Conservation (phyloP, 2,329 filamentous ascomycete species). For the Xylariaceae sp. region DNA sequence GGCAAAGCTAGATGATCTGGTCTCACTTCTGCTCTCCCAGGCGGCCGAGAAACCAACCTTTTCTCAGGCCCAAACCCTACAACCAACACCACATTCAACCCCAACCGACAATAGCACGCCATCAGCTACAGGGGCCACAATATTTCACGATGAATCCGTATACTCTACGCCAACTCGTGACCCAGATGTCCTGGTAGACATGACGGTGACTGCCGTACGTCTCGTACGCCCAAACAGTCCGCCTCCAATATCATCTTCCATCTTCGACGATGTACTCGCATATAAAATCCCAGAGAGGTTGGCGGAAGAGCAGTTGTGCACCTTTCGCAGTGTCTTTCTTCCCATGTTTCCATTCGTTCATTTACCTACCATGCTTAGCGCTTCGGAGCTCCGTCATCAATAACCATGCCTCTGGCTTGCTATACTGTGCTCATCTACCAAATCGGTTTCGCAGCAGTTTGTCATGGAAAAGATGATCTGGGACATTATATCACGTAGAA, state of each 20-base stretch:
- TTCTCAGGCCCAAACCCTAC: slow-evolving; percentile 4
- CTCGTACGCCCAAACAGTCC: slow-evolving; percentile 18
- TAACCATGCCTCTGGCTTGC: slow-evolving; percentile 33
- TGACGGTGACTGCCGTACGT: slow-evolving; percentile 21
- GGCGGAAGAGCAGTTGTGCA: slow-evolving; percentile 27
- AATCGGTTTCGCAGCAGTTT: slow-evolving; percentile 26
- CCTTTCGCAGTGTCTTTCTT: slow-evolving; percentile 28
- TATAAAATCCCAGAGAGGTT: slow-evolving; percentile 18
- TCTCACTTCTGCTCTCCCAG: slow-evolving; percentile 49
- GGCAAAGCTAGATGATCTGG: slow-evolving; percentile 56
- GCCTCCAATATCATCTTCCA: background rate
- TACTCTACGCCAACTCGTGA: background rate
- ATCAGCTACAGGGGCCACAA: slow-evolving; percentile 2
- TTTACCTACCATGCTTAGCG: slow-evolving; percentile 19
- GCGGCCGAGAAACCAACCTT: background rate
- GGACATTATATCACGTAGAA: slow-evolving; percentile 30
- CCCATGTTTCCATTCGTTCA: slow-evolving; percentile 29
- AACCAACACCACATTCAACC: background rate
- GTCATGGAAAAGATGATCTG: slow-evolving; percentile 28
- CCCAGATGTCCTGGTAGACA: slow-evolving; percentile 31
- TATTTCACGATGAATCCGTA: background rate
- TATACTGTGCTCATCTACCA: slow-evolving; percentile 26
- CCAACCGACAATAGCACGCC: slow-evolving; percentile 25
- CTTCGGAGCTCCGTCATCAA: slow-evolving; percentile 25
- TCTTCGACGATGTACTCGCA: slow-evolving; percentile 25